phyloP scores from a whole-genome alignment of 2,329 filamentous ascomycete genomes.

The Aspergillus jensenii region DNA sequence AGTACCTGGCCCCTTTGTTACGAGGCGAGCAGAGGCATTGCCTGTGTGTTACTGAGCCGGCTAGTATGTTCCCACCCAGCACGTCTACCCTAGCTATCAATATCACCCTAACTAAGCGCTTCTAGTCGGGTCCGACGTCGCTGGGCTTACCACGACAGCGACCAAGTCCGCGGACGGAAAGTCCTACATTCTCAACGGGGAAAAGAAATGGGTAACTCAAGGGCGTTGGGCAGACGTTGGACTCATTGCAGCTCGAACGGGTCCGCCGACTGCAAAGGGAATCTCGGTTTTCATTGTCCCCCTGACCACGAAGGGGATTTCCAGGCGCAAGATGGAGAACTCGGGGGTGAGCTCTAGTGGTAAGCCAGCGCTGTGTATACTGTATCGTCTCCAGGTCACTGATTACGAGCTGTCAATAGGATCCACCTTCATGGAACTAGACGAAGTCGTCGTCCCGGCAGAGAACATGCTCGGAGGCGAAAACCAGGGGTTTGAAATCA shows the following conservation, averaged over 20 bases:
- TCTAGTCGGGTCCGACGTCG: not conserved
- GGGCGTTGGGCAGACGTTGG: not conserved
- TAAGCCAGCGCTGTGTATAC: not conserved
- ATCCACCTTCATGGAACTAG: not conserved
- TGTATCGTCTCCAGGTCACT: not conserved
- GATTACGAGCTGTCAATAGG: not conserved
- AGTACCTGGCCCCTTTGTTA: not conserved
- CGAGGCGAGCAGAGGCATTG: not conserved
- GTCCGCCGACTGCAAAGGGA: not conserved
- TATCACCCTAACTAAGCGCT: not conserved
- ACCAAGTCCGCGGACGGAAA: not conserved
- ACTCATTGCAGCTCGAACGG: not conserved
- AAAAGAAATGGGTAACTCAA: not conserved
- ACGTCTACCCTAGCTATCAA: not conserved
- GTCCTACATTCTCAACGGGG: not conserved
- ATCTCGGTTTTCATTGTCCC: not conserved
- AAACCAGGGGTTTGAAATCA: not conserved
- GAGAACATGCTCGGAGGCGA: not conserved
- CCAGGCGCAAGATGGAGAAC: not conserved
- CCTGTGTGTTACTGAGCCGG: not conserved
- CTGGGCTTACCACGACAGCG: not conserved
- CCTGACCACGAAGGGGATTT: not conserved
- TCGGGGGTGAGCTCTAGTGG: not conserved
- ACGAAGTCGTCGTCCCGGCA: not conserved
- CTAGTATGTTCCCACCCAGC: not conserved